Percentiles rank a stretch among this genome's conserved stretches.
Conservation (phyloP, 805 yeast genomes). For the Lipomyces sp. region DNA sequence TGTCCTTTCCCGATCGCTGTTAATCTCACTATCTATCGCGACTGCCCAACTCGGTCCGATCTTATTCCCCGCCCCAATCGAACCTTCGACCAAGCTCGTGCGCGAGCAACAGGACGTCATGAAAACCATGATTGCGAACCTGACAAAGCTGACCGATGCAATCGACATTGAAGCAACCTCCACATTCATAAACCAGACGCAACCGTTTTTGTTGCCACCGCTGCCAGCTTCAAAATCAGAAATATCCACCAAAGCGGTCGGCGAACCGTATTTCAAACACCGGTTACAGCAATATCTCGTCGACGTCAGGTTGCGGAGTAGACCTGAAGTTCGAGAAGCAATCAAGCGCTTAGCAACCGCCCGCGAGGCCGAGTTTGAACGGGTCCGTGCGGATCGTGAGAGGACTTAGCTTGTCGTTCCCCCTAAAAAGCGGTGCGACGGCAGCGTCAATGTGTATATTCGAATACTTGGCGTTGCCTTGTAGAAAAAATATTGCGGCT, state of each 20-base stretch:
- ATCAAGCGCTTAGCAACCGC: not conserved
- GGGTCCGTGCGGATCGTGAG: not conserved
- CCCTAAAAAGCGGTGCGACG: not conserved
- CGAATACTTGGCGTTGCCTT: slow-evolving; percentile 17
- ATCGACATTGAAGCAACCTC: slow-evolving; percentile 19
- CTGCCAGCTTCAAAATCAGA: slow-evolving; percentile 20
- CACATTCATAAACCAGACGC: slow-evolving; percentile 16
- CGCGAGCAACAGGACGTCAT: slow-evolving; percentile 17
- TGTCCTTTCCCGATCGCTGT: slow-evolving; percentile 34
- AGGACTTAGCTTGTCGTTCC: too few species aligned
- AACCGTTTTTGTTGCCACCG: slow-evolving; percentile 22
- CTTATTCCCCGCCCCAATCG: slow-evolving; percentile 12
- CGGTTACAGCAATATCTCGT: slow-evolving; percentile 29
- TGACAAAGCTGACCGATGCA: not conserved
- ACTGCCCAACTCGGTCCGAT: slow-evolving; percentile 39
- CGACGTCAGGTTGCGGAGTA: slow-evolving; percentile 16
- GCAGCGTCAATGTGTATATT: slow-evolving; percentile 16
- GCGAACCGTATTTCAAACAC: slow-evolving; percentile 34
- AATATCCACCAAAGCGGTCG: not conserved
- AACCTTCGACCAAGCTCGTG: slow-evolving; percentile 11
- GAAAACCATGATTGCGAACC: slow-evolving; percentile 14
- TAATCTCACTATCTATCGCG: slow-evolving; percentile 37
- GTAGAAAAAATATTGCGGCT: slow-evolving; percentile 24
- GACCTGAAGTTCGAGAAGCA: slow-evolving; percentile 24
- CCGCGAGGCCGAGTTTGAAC: not conserved